Conservation (phyloP, 2,329 filamentous ascomycete genomes). For the Leptographium radiaticola region DNA sequence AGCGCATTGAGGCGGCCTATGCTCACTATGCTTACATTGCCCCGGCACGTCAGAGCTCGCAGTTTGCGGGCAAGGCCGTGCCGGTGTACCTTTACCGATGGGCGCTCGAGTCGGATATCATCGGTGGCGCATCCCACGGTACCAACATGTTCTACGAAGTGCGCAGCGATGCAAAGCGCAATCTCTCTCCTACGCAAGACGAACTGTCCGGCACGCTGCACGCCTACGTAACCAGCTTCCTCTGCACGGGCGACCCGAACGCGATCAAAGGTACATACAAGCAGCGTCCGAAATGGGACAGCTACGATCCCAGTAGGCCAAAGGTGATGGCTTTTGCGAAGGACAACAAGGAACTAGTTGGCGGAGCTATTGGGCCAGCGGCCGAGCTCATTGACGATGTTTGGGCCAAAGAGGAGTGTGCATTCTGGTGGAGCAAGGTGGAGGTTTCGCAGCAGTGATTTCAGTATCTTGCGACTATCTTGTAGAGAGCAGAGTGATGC, state of each 20-base stretch:
- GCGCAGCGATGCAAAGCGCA: conserved; percentile 21
- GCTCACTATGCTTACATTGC: conserved; percentile 41
- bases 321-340: conserved; percentile 35
- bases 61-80: conserved; percentile 13
- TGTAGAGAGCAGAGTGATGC: no score
- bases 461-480: no score
- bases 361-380: conserved; percentile 21
- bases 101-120: conserved; percentile 30
- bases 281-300: background rate
- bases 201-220: conserved; percentile 28
- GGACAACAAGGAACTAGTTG: conserved; percentile 33
- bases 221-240: conserved; percentile 35
- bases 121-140: conserved; percentile 31
- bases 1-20: conserved; percentile 39
- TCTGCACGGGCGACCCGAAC: conserved; percentile 24
- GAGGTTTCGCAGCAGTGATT: conserved; percentile 3
- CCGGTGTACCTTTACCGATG: conserved; percentile 39
- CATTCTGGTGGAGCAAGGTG: conserved; percentile 33
- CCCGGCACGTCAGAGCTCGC: conserved; percentile 33
- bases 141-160: conserved; percentile 36
- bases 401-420: conserved; percentile 27
- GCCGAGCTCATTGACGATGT: conserved; percentile 25
- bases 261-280: background rate
- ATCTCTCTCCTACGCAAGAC: conserved; percentile 24
- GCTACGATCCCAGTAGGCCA: background rate